Percentiles rank a stretch among this genome's conserved stretches.
Evolutionary conservation across 257 asterid species (phyloP).

Genomic region (Ballota nigra): DNA sequence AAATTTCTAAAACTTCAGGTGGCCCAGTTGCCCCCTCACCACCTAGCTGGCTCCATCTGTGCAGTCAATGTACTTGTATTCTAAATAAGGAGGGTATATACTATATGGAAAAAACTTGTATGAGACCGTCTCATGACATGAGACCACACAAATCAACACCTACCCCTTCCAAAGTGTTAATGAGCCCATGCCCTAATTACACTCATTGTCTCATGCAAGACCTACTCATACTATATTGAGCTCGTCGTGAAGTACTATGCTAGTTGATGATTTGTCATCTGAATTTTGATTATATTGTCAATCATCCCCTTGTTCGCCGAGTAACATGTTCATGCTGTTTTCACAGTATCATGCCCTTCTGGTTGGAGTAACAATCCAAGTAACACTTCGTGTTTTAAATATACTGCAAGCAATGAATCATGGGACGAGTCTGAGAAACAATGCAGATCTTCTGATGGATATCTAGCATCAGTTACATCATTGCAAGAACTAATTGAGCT

Average conservation of each 20-base stretch:
- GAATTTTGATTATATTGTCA: background rate
- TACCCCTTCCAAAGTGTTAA: too few species aligned
- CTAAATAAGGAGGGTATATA: background rate
- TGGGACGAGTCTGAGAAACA: constrained; percentile 75
- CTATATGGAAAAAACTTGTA: too few species aligned
- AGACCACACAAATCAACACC: too few species aligned
- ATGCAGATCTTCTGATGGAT: constrained; percentile 59
- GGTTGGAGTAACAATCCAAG: constrained; percentile 58
- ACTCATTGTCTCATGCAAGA: too few species aligned
- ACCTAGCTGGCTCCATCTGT: too few species aligned
- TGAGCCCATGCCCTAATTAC: too few species aligned
- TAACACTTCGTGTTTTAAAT: constrained; percentile 53
- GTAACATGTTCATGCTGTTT: background rate
- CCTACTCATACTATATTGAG: too few species aligned
- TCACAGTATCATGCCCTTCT: constrained; percentile 58
- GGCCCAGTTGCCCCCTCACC: too few species aligned
- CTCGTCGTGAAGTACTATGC: background rate
- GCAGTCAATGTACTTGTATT: background rate
- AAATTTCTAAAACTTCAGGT: background rate
- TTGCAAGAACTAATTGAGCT: constrained; percentile 51
- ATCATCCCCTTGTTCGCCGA: background rate
- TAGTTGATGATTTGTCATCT: background rate
- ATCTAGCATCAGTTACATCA: constrained; percentile 62
- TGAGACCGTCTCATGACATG: too few species aligned
- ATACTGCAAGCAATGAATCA: constrained; percentile 41